Conservation (phyloP, 1,139 yeast genomes). For the Candida sanyaensis region DNA sequence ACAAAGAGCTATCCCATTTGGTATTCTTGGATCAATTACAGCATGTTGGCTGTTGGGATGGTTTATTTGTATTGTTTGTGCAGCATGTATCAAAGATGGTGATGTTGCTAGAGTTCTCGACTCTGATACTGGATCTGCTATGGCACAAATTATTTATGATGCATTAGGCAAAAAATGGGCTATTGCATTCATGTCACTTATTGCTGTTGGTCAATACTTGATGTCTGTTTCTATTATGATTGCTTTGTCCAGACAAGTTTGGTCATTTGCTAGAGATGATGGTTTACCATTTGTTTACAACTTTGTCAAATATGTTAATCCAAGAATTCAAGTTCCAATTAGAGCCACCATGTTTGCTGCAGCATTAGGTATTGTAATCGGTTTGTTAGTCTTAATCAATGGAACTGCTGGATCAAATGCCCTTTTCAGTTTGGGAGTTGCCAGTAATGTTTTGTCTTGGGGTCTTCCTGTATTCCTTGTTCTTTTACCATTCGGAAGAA, state of each 20-base stretch:
- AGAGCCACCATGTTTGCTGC: conserved; percentile 62
- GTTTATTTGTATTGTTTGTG: conserved; percentile 52
- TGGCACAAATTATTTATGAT: conserved; percentile 68
- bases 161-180: conserved; percentile 73
- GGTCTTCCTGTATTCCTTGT: conserved; percentile 31
- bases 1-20: conserved; percentile 65
- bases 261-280: conserved; percentile 45
- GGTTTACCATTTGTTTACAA: conserved; percentile 44
- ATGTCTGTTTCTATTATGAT: conserved; percentile 53
- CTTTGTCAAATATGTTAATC: conserved; percentile 54
- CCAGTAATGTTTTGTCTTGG: conserved; percentile 46
- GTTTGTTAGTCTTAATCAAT: conserved; percentile 59
- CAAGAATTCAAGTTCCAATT: conserved; percentile 54
- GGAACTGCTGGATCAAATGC: conserved; percentile 58
- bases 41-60: conserved; percentile 66
- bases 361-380: conserved; percentile 46
- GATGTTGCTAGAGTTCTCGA: conserved; percentile 46
- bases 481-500: conserved; percentile 41
- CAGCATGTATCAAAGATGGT: conserved; percentile 54
- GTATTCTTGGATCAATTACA: conserved; percentile 50
- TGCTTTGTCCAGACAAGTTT: conserved; percentile 42
- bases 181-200: conserved; percentile 59
- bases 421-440: conserved; percentile 51
- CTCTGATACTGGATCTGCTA: conserved; percentile 51
- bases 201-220: conserved; percentile 60